Base-by-base conservation (phyloP, 2,329 filamentous ascomycete genomes). In the Cladosporium sphaerospermum region DNA sequence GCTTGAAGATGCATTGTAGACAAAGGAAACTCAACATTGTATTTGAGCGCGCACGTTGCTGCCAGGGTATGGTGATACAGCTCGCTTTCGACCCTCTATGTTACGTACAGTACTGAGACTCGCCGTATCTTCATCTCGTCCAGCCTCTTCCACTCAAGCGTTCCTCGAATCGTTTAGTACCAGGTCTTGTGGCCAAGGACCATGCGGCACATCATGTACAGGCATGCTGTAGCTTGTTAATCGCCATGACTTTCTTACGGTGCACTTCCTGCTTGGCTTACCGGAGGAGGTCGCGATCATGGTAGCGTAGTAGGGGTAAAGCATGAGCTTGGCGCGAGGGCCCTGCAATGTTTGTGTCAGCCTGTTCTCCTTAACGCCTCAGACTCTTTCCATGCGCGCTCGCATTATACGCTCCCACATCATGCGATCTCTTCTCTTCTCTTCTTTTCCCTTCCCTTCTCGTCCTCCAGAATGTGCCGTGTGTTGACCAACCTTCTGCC, bases 101-200 rank as follows among this genome's bases (percentile, higher is more conserved):
- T 43, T 51, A 44, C 44, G 14, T 51, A 51, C 48, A 51, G 39
- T 44, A 44, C 48, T 32, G 39, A 2, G 36, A 39, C 36, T 14
- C 16, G 36, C n/a, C 36, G 16, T 39, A n/a, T 14, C 36, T 39
- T 37, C 32, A 28, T 44, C 13, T n/a, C n/a, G 19, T 23, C 34
- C 13, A 32, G 40, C 13, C 48, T 16, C n/a, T 34, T 13, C 32
- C 6, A 16, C 46, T 37, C 31, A 14, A 16, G 36, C 40, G 9
- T 14, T 2, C 16, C 11, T 40, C 48, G 48, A 51, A 9, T 11
- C 19, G 41, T 43, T 31, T 51, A 64, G 53, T 58, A 88, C 83
- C 84, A 90, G 57, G 84, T 88, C 81, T 89, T 91, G 79, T 91
- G 82, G 66, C 88, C 88, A 37, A 84, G 69, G 59, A 87, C 75